A percentile compares a stretch with the other conserved stretches of the same genome.
Conservation (phyloP, 2,329 filamentous ascomycete genomes). For the Colletotrichum horii region DNA sequence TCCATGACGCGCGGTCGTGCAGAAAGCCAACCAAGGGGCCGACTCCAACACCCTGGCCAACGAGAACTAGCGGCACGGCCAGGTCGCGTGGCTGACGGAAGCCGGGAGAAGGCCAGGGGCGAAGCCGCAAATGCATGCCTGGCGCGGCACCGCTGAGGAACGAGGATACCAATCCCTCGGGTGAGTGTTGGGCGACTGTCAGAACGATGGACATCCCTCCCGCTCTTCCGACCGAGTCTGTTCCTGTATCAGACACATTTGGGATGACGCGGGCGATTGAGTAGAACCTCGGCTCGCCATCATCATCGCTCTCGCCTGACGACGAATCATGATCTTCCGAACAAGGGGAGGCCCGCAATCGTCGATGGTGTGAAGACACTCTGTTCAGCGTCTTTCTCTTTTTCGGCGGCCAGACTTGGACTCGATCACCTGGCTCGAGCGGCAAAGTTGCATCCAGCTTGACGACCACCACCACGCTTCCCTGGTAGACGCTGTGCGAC, state of each 20-base stretch:
- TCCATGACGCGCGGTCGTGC: neutral
- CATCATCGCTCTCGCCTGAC: neutral
- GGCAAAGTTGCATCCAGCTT: constrained; percentile 4
- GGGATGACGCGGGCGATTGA: constrained; percentile 5
- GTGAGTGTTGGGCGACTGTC: constrained; percentile 10
- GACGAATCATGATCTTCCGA: neutral
- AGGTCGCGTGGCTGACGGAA: constrained; percentile 12
- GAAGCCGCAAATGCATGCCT: constrained; percentile 4
- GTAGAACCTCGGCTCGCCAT: constrained; percentile 13
- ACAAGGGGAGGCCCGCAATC: neutral
- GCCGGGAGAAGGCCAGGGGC: constrained; percentile 3
- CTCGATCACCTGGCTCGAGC: constrained; percentile 12
- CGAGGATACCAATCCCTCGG: constrained; percentile 7
- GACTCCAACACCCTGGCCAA: constrained; percentile 1
- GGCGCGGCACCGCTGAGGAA: neutral
- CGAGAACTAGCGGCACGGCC: neutral
- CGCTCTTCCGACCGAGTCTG: neutral
- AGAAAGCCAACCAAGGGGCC: constrained; percentile 12
- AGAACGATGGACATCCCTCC: constrained; percentile 4
- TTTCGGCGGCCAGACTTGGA: constrained; percentile 8
- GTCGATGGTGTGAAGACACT: neutral
- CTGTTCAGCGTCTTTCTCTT: neutral
- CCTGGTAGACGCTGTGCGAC: neutral
- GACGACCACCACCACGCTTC: neutral
- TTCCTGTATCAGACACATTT: neutral